Conservation (phyloP, 2,329 filamentous ascomycete species). For the Aureobasidium sp. region DNA sequence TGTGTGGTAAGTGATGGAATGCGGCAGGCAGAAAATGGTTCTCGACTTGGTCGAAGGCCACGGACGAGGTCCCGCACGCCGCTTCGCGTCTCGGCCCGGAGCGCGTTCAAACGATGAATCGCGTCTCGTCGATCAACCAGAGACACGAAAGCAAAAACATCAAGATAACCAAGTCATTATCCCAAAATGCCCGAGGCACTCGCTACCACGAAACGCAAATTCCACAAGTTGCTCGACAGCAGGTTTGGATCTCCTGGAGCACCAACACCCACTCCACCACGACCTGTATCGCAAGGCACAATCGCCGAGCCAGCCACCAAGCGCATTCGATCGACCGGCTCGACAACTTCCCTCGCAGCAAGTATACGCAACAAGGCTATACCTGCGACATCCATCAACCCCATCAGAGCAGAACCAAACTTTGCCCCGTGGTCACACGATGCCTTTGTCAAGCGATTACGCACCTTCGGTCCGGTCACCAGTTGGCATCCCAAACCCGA, state of each 20-base stretch:
- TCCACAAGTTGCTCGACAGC: constrained; percentile 65
- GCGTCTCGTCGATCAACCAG: too few relatives aligned
- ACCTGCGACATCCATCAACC: constrained; percentile 12
- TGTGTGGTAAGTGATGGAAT: too few relatives aligned
- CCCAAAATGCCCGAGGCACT: constrained; percentile 44
- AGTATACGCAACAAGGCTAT: constrained; percentile 8
- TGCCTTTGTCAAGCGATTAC: constrained; percentile 71
- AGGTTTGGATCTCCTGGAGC: constrained; percentile 41
- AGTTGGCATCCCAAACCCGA: constrained; percentile 92
- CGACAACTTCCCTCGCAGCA: constrained; percentile 22
- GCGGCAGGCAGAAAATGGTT: too few relatives aligned
- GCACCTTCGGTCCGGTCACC: constrained; percentile 84
- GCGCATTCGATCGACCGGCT: constrained; percentile 27
- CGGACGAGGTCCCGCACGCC: too few relatives aligned
- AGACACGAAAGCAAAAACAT: neutral
- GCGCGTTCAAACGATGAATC: too few relatives aligned
- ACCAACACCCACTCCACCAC: constrained; percentile 32
- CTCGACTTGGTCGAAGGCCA: too few relatives aligned
- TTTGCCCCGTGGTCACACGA: constrained; percentile 83
- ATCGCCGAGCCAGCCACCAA: constrained; percentile 26
- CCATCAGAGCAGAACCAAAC: constrained; percentile 43
- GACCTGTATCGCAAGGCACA: constrained; percentile 19
- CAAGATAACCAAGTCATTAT: neutral
- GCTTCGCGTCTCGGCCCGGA: too few relatives aligned
- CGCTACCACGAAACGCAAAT: constrained; percentile 77